phyloP scores from a whole-genome alignment of 441 rosid species.

The Pelargonium myrrhifolium region DNA sequence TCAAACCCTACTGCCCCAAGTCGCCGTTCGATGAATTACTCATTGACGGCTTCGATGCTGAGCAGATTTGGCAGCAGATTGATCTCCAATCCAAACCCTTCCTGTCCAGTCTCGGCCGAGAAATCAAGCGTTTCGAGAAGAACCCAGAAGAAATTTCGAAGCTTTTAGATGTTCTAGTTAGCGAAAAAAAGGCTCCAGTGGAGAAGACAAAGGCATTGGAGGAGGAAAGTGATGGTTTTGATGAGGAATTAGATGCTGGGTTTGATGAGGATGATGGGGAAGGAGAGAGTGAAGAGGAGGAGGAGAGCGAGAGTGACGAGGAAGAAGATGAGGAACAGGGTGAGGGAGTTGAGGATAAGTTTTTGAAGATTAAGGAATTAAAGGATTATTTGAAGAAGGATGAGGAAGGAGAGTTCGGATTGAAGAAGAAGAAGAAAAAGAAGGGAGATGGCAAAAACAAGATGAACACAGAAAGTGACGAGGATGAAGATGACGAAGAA shows the following conservation, averaged over 20 bases:
- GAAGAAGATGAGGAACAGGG: constrained; percentile 17
- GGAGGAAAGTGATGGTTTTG: constrained; percentile 20
- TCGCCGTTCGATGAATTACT: constrained; percentile 65
- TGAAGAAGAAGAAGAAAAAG: constrained; percentile 28
- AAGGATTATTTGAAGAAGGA: constrained; percentile 61
- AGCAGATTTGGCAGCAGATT: constrained; percentile 95
- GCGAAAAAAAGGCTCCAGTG: constrained; percentile 25
- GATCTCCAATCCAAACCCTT: constrained; percentile 69
- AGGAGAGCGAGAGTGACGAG: constrained; percentile 22
- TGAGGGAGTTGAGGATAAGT: constrained; percentile 64
- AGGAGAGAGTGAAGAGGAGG: constrained; percentile 20
- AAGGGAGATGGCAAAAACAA: constrained; percentile 14
- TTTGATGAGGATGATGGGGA: constrained; percentile 20
- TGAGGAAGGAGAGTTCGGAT: constrained; percentile 72
- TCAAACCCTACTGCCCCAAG: constrained; percentile 47
- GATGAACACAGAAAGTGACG: constrained; percentile 6
- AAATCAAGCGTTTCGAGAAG: constrained; percentile 46
- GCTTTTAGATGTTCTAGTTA: constrained; percentile 22
- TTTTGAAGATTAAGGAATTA: constrained; percentile 74
- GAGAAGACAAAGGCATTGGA: constrained; percentile 24
- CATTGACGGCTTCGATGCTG: constrained; percentile 69
- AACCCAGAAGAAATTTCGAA: constrained; percentile 43
- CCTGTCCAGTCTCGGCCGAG: constrained; percentile 45
- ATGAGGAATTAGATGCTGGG: constrained; percentile 23
- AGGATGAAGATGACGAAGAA: constrained; percentile 9